Evolutionary conservation across 768 basidiomycete genomes (phyloP).

Genomic region (Suillus luteus): DNA sequence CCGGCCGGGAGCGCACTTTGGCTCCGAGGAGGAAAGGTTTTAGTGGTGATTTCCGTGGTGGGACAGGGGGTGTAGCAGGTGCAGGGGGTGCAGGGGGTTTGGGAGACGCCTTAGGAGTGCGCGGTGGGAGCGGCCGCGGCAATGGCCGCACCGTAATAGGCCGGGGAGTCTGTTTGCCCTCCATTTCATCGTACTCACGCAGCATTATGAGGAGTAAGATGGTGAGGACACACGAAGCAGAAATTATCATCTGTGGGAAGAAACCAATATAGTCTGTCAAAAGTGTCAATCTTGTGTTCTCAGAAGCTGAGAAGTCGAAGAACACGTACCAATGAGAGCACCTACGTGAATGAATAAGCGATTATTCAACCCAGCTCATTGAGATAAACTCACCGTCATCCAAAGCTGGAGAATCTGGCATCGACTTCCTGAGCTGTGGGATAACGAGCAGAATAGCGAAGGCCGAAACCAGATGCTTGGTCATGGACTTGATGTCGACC

Average conservation of each 20-base stretch:
- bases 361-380: slow-evolving; percentile 16
- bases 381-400: slow-evolving; percentile 36
- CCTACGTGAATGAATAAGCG: slow-evolving; percentile 30
- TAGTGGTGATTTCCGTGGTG: slow-evolving; percentile 8
- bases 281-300: not conserved
- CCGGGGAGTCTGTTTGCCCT: slow-evolving; percentile 4
- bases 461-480: slow-evolving; percentile 42
- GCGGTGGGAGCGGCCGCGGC: slow-evolving; percentile 12
- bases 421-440: slow-evolving; percentile 52
- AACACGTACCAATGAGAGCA: slow-evolving; percentile 46
- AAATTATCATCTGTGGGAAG: slow-evolving; percentile 59
- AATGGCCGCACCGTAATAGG: slow-evolving; percentile 10
- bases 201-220: slow-evolving; percentile 45
- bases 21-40: slow-evolving; percentile 29
- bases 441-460: slow-evolving; percentile 47
- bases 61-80: not conserved
- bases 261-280: slow-evolving; percentile 54
- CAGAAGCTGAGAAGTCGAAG: not conserved
- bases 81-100: slow-evolving; percentile 3
- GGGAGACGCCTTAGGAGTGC: slow-evolving; percentile 14
- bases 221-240: slow-evolving; percentile 41
- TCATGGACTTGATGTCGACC: slow-evolving; percentile 31
- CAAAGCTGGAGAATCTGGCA: slow-evolving; percentile 59
- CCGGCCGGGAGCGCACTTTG: slow-evolving; percentile 33
- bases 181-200: slow-evolving; percentile 36